Evolutionary conservation across 2,329 filamentous ascomycete genomes (phyloP).

Genomic region (Neofusicoccum kwambonambiense): DNA sequence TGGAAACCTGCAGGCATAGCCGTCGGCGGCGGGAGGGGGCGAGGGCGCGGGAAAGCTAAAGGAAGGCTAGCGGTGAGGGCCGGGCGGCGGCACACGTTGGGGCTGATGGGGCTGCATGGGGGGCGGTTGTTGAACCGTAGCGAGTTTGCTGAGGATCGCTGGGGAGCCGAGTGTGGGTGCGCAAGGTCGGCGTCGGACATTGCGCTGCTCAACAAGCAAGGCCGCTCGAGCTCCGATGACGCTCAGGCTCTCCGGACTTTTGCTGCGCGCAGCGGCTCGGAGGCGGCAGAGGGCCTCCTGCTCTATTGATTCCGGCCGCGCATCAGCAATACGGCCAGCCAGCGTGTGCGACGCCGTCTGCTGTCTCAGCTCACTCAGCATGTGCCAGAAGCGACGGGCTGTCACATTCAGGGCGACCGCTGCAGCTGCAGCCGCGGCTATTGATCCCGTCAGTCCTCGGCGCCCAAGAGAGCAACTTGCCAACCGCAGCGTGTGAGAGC

Average conservation of each 20-base stretch:
- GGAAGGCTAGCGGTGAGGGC: constrained; percentile 14
- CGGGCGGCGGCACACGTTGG: constrained; percentile 13
- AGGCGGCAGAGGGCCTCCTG: background rate
- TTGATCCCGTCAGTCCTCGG: background rate
- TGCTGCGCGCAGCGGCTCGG: background rate
- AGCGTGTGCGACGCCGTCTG: background rate
- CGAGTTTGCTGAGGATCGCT: constrained; percentile 15
- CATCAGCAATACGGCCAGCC: background rate
- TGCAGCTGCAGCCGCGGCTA: constrained; percentile 5
- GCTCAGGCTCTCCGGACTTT: background rate
- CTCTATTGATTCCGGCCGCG: background rate
- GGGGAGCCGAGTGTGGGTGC: constrained; percentile 14
- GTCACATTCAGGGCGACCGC: background rate
- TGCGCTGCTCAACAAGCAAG: constrained; percentile 11
- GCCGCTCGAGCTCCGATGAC: constrained; percentile 12
- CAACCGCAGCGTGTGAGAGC: background rate
- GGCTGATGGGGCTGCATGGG: constrained; percentile 15
- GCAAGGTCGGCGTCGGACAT: constrained; percentile 15
- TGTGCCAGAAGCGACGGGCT: background rate
- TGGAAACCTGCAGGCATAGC: background rate
- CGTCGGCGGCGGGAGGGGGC: background rate
- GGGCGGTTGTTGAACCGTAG: constrained; percentile 11
- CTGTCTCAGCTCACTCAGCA: constrained; percentile 13
- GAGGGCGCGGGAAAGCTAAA: constrained; percentile 4
- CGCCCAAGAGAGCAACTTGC: background rate